Percentiles rank a stretch among this genome's conserved stretches.
Evolutionary conservation across 164 flowering plant genomes (phyloP).

Genomic region (Annona squamosa): DNA sequence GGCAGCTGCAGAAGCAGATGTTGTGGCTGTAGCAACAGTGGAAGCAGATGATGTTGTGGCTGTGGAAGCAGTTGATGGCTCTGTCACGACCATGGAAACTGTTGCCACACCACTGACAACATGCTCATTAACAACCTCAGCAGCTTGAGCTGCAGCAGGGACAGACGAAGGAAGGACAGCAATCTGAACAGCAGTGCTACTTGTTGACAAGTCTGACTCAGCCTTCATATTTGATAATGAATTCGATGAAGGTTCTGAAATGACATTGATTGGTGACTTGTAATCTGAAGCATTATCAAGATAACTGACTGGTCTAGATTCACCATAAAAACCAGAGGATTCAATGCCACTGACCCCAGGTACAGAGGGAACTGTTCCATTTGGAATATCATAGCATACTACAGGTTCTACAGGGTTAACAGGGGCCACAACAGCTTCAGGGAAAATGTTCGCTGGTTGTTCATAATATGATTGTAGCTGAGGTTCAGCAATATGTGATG

Average conservation of each 20-base stretch:
- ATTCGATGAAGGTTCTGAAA: constrained; percentile 12
- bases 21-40: constrained; percentile 14
- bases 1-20: constrained; percentile 32
- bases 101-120: constrained; percentile 8
- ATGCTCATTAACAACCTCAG: constrained; percentile 20
- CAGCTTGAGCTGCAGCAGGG: constrained; percentile 28
- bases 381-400: constrained; percentile 42
- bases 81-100: constrained; percentile 13
- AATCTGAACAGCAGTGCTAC: constrained; percentile 16
- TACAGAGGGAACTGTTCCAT: constrained; percentile 27
- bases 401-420: constrained; percentile 36
- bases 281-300: constrained; percentile 23
- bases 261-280: constrained; percentile 16
- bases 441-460: constrained; percentile 26
- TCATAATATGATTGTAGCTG: constrained; percentile 45
- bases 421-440: constrained; percentile 27
- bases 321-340: constrained; percentile 26
- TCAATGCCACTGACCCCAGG: constrained; percentile 22
- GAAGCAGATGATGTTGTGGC: constrained; percentile 13
- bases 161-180: constrained; percentile 23
- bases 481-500: constrained; percentile 31
- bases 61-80: constrained; percentile 13
- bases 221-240: constrained; percentile 14
- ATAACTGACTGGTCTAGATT: constrained; percentile 22
- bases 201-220: constrained; percentile 16